phyloP scores from a whole-genome alignment of 2,329 filamentous ascomycete species.

The Claviceps sp. region DNA sequence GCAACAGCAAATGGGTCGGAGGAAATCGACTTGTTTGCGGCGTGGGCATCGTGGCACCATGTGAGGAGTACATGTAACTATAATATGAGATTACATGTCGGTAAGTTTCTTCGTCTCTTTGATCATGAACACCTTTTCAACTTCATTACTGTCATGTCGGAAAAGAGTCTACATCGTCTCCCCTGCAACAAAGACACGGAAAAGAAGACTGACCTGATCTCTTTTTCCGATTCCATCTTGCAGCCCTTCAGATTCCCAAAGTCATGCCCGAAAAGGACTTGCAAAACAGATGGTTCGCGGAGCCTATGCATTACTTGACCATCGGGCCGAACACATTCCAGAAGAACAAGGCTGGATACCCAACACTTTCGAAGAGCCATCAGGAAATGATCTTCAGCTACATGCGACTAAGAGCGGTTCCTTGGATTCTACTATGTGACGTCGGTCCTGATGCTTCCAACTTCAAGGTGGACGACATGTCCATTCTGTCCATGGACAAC shows the following conservation, averaged over 20 bases:
- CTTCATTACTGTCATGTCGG: not conserved
- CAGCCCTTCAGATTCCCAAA: conserved; percentile 44
- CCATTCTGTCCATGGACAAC: conserved; percentile 14
- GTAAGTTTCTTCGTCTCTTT: conserved; percentile 42
- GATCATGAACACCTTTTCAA: not conserved
- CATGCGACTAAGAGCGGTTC: conserved; percentile 49
- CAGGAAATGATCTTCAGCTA: conserved; percentile 48
- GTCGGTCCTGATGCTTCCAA: conserved; percentile 35
- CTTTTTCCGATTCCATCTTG: not conserved
- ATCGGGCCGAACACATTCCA: conserved; percentile 42
- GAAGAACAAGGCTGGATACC: conserved; percentile 45
- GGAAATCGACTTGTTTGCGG: conserved; percentile 57
- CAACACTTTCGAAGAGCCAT: conserved; percentile 47
- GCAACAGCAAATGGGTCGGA: conserved; percentile 19
- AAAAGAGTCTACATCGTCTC: not conserved
- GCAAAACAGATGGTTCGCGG: conserved; percentile 55
- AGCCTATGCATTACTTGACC: conserved; percentile 51
- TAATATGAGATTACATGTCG: conserved; percentile 63
- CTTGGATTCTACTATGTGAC: conserved; percentile 51
- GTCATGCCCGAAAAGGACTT: conserved; percentile 46
- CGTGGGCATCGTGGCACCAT: conserved; percentile 90
- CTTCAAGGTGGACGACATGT: conserved; percentile 13
- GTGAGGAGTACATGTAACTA: conserved; percentile 81
- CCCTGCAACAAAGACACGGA: not conserved
- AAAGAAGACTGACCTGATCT: not conserved